Base-by-base conservation (phyloP, 371 early-diverging fungal genomes). In the Lichtheimia ornata region DNA sequence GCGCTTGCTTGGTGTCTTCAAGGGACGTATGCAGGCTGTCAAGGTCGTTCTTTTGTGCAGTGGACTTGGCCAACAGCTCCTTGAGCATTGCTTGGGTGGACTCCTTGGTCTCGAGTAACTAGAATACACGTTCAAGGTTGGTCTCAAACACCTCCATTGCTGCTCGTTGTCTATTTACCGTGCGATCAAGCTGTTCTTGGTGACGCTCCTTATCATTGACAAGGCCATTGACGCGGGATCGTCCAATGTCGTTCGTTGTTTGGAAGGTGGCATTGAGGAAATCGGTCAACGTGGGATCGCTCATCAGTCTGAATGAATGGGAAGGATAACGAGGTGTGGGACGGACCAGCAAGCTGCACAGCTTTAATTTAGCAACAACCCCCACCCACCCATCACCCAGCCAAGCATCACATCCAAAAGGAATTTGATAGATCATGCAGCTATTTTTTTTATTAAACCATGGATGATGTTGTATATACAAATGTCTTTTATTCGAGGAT, bases 31-130 rank as follows among this genome's bases (percentile, higher is more conserved):
- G 43, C 15, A 77, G 41, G 17, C 56, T 15, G 12, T 54, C 27
- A 18, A 76, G 42, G 9, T 41, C 45, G 0, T n/a, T 9, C 27
- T 70, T 63, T 24, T 70, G 64, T n/a, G 6, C 17, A 24, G 11
- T 54, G 6, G 72, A 49, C 11, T 52, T 27, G 1, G 69, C 27
- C 0, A 62, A 18, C 11, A 63, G 18, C 0, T 50, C 50, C 0
- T 45, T 28, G 14, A 78, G 50, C 2, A 53, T 49, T 12, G 50
- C 25, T 40, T 64, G 66, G 17, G 69, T 54, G 17, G 43, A 27
- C 0, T 52, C 41, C 54, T 53, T 64, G 17, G 51, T 24, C n/a
- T 50, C 13, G 42, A 57, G 42, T 6, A 62, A 44, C 66, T 68
- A 56, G 18, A 27, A 13, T 42, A 25, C 43, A 27, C 15, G 27